Base-by-base conservation (phyloP, 2,329 filamentous ascomycete species). In the Cladorrhinum sp. region DNA sequence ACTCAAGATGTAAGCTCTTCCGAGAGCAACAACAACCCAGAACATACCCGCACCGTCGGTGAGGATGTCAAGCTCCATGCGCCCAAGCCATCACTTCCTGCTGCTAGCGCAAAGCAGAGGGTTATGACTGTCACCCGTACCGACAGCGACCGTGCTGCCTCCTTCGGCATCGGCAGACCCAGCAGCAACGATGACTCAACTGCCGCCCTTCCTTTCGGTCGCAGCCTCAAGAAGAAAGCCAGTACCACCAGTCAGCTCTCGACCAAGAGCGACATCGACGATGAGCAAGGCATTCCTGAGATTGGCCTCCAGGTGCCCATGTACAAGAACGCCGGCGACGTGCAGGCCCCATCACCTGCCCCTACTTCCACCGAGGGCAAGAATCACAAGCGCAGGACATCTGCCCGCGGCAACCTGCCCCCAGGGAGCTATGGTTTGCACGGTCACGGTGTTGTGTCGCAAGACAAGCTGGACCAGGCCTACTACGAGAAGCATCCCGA, bases 401-500 rank as follows among this genome's bases (percentile, higher is more conserved):
- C 91, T 73, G 85, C 84, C 52, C 84, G 87, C 58, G 89, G 88
- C 36, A 83, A 85, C 24, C 74, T 84, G 8, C 93, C 93, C 0
- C 90, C 92, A 2, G 93, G 92, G 60, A 96, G 92, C 77, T 98
- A 98, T 70, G 93, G 93, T 63, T 84, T 96, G 58, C 93, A 96
- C 69, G 92, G 93, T 50, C 93, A 97, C 70, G 92, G 92, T 57
- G 80, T 90, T 24, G 81, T 84, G 18, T 81, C 88, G 2, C 85
- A 86, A 59, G 91, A 96, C 76, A 91, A 89, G 71, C 90, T 98
- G 45, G 92, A 96, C 69, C 91, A 90, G 77, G 90, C 90, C 24
- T 97, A 96, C 83, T 96, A 95, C 71, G 86, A 92, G 69, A 97
- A 95, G 76, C 92, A 96, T 70, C 93, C 93, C 0, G 91, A 97